Conservation (phyloP, 1,284 basidiomycete species). For the Ceratobasidium sp. region DNA sequence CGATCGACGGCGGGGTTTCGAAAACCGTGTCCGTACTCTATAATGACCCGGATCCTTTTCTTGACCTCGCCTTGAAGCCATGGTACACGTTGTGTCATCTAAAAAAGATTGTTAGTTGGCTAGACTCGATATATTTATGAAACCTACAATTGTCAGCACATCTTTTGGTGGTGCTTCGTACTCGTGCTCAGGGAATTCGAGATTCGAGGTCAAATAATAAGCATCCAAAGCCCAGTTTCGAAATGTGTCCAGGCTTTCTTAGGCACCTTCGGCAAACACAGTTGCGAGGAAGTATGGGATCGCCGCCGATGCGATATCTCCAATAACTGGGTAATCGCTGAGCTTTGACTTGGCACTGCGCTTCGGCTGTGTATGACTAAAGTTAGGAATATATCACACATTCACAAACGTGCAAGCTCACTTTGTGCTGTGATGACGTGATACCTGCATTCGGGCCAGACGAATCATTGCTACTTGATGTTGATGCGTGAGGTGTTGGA, state of each 20-base stretch:
- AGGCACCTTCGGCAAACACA: not conserved
- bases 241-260: not conserved
- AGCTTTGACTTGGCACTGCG: conserved; percentile 22
- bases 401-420: too few relatives aligned
- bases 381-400: too few relatives aligned
- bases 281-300: conserved; percentile 25
- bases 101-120: not conserved
- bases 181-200: not conserved
- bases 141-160: conserved; percentile 1
- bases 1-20: not conserved
- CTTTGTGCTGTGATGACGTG: too few relatives aligned
- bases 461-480: too few relatives aligned
- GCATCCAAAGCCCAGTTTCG: conserved; percentile 19
- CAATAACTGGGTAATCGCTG: not conserved
- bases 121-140: not conserved
- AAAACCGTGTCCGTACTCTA: conserved; percentile 16
- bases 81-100: conserved; percentile 22
- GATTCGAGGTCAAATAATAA: not conserved
- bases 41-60: not conserved
- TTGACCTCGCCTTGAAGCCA: conserved; percentile 11
- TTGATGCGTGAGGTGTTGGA: too few relatives aligned
- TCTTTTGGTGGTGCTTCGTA: not conserved
- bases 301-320: conserved; percentile 1
- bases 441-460: too few relatives aligned
- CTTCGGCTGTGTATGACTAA: too few relatives aligned